Conservation (phyloP, 805 yeast genomes). For the Kluyveromyces nonfermentans region DNA sequence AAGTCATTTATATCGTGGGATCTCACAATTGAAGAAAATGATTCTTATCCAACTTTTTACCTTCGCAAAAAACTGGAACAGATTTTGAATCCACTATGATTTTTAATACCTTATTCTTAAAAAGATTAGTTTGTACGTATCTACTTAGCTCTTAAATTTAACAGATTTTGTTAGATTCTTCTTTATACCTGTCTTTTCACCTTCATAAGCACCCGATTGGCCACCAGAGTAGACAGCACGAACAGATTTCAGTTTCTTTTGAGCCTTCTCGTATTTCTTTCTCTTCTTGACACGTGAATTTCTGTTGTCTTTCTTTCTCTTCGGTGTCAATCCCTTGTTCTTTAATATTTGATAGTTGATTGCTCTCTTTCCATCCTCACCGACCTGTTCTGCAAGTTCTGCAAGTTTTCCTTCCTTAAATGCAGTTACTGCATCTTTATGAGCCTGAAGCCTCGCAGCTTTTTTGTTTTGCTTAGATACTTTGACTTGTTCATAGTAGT, state of each 20-base stretch:
- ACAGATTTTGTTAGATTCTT: conserved; percentile 86
- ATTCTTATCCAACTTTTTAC: not conserved
- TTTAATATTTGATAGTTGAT: conserved; percentile 88
- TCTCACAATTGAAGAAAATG: conserved; percentile 15
- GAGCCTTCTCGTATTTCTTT: conserved; percentile 88
- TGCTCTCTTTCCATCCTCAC: conserved; percentile 85
- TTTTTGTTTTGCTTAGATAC: conserved; percentile 39
- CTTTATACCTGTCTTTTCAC: conserved; percentile 96
- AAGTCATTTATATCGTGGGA: conserved; percentile 25
- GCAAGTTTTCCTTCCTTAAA: conserved; percentile 77
- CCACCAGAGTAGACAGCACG: conserved; percentile 75
- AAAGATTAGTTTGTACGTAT: not conserved
- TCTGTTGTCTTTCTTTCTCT: conserved; percentile 86
- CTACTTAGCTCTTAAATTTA: conserved; percentile 37
- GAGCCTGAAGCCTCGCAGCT: conserved; percentile 50
- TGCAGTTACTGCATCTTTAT: conserved; percentile 61
- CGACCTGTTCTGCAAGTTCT: conserved; percentile 54
- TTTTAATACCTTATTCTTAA: not conserved
- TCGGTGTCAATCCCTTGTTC: conserved; percentile 93
- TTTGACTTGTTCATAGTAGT: conserved; percentile 50
- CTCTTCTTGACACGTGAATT: conserved; percentile 98
- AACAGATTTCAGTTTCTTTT: conserved; percentile 84
- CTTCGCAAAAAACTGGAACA: not conserved
- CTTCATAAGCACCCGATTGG: conserved; percentile 73
- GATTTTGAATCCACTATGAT: not conserved